Evolutionary conservation across 1,284 basidiomycete genomes (phyloP), one percentile per base, ranked within the genome.

Genomic region (Sanguinoderma infundibulare): DNA sequence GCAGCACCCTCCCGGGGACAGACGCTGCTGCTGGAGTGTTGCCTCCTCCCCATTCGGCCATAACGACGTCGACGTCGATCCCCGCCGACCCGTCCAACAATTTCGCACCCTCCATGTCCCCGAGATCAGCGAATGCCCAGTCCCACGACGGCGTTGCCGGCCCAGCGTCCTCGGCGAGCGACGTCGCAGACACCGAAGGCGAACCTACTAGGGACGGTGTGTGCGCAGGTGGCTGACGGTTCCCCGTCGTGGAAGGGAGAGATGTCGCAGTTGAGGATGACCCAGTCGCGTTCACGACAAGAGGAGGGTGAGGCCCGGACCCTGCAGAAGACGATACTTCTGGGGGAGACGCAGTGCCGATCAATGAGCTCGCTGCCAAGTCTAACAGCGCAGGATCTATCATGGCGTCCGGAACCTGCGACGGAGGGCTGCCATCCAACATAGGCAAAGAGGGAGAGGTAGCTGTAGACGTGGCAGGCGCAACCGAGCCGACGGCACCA

Each of bases 331-430:
- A 26, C 4, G 46, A 22, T 32, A n/a, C n/a, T n/a, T 15, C 10
- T 20, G 32, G 32, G 17, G 14, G 20, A 24, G 34, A 24, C 20
- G 32, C 20, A 14, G 34, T 22, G 12, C 30, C 39, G 2, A 26
- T 3, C 12, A 57, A 35, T 5, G 56, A 9, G 35, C 54, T 68
- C 38, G 59, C 5, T 1, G 73, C 69, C 34, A 75, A 53, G 34
- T 69, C 74, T 30, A 80, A 60, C 28, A 81, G 59, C 1, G 67
- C 57, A 4, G 79, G 79, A 60, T 80, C 80, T 28, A 81, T 79
- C 53, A 72, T 57, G 14, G 62, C 65, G 53, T 74, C 72, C 10
- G 71, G 59, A 53, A 68, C 62, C 14, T 32, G 59, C 40, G 51
- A 49, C 15, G 57, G 17, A 14, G 47, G 1, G 22, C 36, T 26